Conservation (phyloP, 106 monocot genomes). For the Acorus calamus region DNA sequence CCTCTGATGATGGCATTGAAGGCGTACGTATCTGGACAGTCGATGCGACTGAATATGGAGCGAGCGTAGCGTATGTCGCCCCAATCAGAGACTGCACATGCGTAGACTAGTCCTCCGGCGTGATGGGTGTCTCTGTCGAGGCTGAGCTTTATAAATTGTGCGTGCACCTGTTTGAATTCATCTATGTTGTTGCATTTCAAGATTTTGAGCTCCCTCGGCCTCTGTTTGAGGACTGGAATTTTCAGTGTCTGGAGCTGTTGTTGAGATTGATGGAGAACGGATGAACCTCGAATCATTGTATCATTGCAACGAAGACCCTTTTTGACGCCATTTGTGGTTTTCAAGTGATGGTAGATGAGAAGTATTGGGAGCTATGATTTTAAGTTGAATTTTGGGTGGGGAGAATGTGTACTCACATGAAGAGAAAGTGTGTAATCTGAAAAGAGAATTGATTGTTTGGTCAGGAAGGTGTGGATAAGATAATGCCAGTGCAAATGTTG, state of each 20-base stretch:
- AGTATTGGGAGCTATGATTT: too few relatives aligned
- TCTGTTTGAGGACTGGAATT: conserved; percentile 2
- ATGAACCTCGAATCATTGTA: conserved; percentile 29
- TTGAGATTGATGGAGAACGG: conserved; percentile 17
- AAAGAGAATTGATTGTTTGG: too few relatives aligned
- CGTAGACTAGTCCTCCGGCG: conserved; percentile 39
- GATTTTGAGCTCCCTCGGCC: conserved; percentile 2
- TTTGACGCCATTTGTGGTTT: too few relatives aligned
- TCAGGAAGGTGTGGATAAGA: too few relatives aligned
- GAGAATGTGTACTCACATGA: too few relatives aligned
- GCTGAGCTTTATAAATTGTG: conserved; percentile 60
- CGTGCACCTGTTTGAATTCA: conserved; percentile 66
- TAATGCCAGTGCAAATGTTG: too few relatives aligned
- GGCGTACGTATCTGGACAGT: conserved; percentile 36
- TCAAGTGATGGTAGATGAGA: too few relatives aligned
- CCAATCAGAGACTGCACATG: conserved; percentile 58
- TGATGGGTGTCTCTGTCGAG: conserved; percentile 18
- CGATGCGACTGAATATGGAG: conserved; percentile 41
- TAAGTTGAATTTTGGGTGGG: too few relatives aligned
- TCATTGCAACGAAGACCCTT: neutral
- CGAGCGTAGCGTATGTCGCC: conserved; percentile 55
- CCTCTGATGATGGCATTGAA: conserved; percentile 74
- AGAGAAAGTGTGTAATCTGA: too few relatives aligned
- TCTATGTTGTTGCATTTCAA: conserved; percentile 25
- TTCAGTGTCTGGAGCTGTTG: conserved; percentile 6